Percentiles rank a stretch among this genome's conserved stretches.
Evolutionary conservation across 495 filamentous ascomycete genomes (phyloP).

Genomic region (Trichocladium antarcticum): DNA sequence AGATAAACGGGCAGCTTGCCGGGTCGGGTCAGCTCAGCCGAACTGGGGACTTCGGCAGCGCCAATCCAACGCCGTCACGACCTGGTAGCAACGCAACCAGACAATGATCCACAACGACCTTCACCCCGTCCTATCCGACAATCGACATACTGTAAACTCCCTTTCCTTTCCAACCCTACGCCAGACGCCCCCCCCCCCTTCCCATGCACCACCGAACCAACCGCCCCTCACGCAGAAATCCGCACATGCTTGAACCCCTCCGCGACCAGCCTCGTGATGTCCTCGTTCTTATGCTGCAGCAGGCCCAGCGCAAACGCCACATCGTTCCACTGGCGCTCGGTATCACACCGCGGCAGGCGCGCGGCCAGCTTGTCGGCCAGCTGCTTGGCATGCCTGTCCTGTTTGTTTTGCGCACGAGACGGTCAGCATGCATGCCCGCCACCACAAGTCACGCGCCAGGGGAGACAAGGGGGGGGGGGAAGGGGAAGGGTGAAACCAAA

Average conservation of each 20-base stretch:
- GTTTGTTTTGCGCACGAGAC: neutral
- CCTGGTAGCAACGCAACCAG: no score
- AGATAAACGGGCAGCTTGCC: no score
- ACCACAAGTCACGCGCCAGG: neutral
- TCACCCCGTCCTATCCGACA: no score
- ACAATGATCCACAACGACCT: no score
- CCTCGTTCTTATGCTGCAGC: slow-evolving; percentile 94
- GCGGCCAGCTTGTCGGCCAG: slow-evolving; percentile 88
- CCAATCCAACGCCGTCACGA: no score
- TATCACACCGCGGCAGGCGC: slow-evolving; percentile 74
- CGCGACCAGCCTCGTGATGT: slow-evolving; percentile 71
- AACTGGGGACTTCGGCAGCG: no score
- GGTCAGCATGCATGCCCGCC: neutral
- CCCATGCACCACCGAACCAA: neutral
- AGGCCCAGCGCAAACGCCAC: slow-evolving; percentile 82
- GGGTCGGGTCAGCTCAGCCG: no score
- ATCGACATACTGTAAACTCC: no score
- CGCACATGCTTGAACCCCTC: slow-evolving; percentile 79
- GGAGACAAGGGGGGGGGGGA: neutral
- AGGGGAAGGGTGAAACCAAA: slow-evolving; percentile 29
- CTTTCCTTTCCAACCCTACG: no score
- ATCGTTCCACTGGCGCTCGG: slow-evolving; percentile 92
- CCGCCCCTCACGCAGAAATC: slow-evolving; percentile 13
- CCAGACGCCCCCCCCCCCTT: neutral
- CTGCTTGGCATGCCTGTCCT: slow-evolving; percentile 98